Evolutionary conservation across 208 protist genomes (phyloP).

Genomic region (Endotrypanum monterogeii): DNA sequence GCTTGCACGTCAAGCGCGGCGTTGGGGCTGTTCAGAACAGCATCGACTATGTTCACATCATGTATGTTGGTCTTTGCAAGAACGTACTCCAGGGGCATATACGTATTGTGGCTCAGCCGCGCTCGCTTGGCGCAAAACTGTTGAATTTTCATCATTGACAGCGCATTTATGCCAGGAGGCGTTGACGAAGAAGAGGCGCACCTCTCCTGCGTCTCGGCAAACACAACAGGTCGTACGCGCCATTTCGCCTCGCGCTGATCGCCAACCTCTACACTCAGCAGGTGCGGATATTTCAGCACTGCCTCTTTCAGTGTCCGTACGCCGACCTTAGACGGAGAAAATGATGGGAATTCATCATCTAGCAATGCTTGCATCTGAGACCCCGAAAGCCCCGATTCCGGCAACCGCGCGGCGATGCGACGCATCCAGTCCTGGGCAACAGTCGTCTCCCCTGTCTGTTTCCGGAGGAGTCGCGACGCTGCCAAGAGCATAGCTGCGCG

Average conservation of each 20-base stretch:
- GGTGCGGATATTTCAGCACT: conserved; percentile 40
- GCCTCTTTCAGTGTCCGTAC: conserved; percentile 60
- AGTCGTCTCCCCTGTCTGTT: background rate
- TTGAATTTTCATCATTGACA: conserved; percentile 16
- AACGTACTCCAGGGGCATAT: conserved; percentile 39
- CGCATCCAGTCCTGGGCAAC: conserved; percentile 21
- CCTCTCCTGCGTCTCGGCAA: background rate
- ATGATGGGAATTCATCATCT: conserved; percentile 59
- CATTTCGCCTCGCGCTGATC: conserved; percentile 23
- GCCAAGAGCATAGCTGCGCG: conserved; percentile 2
- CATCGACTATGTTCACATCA: conserved; percentile 35
- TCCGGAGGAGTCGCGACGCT: background rate
- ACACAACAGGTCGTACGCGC: conserved; percentile 30
- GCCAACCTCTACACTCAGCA: conserved; percentile 47
- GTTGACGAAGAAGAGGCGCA: conserved; percentile 18
- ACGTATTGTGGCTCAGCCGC: conserved; percentile 20
- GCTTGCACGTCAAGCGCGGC: conserved; percentile 48
- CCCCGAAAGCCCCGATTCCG: conserved; percentile 33
- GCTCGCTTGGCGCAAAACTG: conserved; percentile 23
- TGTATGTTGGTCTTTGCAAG: conserved; percentile 35
- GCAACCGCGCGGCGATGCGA: conserved; percentile 48
- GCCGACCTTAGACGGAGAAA: conserved; percentile 42
- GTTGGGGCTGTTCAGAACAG: conserved; percentile 27
- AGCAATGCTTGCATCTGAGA: conserved; percentile 67
- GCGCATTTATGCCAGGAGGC: conserved; percentile 12